Base-by-base conservation (phyloP, 768 basidiomycete species). In the Goffeauzyma gilvescens region DNA sequence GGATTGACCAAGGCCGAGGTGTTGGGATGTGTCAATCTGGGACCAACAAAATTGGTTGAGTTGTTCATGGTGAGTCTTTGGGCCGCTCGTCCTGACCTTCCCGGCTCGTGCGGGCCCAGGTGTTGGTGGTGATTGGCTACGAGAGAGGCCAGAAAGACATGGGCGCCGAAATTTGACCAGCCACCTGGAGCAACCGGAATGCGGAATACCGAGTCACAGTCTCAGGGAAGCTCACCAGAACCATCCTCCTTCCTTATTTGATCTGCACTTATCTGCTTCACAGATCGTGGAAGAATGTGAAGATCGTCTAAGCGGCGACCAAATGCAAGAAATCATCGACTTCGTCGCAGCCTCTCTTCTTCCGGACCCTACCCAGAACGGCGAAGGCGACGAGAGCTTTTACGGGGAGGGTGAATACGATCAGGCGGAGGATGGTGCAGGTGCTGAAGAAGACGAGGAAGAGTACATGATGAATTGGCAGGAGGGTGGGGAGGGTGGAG, bases 241-340 rank as follows among this genome's bases (percentile, higher is more conserved):
- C 6, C 23, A 17, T 14, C 18, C 6, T 6, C 9, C 10, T n/a
- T 12, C 7, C 1, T 17, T 15, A 14, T 24, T 13, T 39, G n/a
- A n/a, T n/a, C n/a, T n/a, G n/a, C 14, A 22, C 32, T 41, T 28
- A 24, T 6, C 17, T 39, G 3, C 24, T 5, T 32, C 14, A 15
- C 26, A 93, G 87, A 79, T 90, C 42, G 74, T 95, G 7, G 89
- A 95, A 65, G 86, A 95, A 61, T 65, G 85, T 2, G 82, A 86
- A 62, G 79, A 81, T 50, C 73, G 87, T 31, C 71, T 86, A 4
- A 32, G 44, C 9, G 76, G 76, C 0, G 71, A 76, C 32, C 66
- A 70, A 24, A 76, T 79, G 64, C 72, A 78, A 2, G 73, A 76
- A 7, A 74, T 89, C 12, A 66, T 85, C 0, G 55, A 58, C 4